Evolutionary conservation across 139 green algal species (phyloP).

Genomic region (Coelastrella sp.): DNA sequence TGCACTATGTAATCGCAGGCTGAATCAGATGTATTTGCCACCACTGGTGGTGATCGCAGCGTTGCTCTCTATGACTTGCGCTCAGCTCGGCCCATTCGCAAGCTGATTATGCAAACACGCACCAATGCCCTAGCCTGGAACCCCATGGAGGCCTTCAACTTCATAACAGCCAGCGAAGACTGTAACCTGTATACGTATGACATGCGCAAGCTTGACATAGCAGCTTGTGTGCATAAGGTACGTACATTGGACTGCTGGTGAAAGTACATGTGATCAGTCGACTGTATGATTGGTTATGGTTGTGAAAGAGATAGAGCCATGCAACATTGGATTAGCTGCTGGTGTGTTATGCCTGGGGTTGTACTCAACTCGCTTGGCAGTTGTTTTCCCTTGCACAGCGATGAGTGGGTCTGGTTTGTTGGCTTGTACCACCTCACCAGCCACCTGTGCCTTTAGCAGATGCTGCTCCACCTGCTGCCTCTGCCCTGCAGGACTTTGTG

Average conservation of each 20-base stretch:
- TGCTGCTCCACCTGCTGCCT: too few relatives aligned
- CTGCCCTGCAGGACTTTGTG: slow-evolving; percentile 83
- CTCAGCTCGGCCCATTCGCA: slow-evolving; percentile 84
- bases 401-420: not conserved
- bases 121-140: slow-evolving; percentile 96
- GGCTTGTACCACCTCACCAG: too few relatives aligned
- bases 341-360: not conserved
- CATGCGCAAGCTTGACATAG: slow-evolving; percentile 91
- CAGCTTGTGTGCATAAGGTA: slow-evolving; percentile 92
- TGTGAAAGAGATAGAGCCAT: too few relatives aligned
- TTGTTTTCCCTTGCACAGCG: not conserved
- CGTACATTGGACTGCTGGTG: not conserved
- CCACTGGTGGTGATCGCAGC: slow-evolving; percentile 88
- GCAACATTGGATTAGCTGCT: not conserved
- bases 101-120: slow-evolving; percentile 95
- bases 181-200: slow-evolving; percentile 97
- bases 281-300: not conserved
- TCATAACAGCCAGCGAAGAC: slow-evolving; percentile 96
- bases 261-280: not conserved
- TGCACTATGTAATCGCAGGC: slow-evolving; percentile 51
- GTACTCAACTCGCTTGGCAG: not conserved
- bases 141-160: slow-evolving; percentile 99
- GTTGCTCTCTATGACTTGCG: slow-evolving; percentile 97
- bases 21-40: slow-evolving; percentile 93
- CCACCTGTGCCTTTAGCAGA: too few relatives aligned